Base-by-base conservation (phyloP, 2,329 filamentous ascomycete genomes). In the Hypoxylon rubiginosum region DNA sequence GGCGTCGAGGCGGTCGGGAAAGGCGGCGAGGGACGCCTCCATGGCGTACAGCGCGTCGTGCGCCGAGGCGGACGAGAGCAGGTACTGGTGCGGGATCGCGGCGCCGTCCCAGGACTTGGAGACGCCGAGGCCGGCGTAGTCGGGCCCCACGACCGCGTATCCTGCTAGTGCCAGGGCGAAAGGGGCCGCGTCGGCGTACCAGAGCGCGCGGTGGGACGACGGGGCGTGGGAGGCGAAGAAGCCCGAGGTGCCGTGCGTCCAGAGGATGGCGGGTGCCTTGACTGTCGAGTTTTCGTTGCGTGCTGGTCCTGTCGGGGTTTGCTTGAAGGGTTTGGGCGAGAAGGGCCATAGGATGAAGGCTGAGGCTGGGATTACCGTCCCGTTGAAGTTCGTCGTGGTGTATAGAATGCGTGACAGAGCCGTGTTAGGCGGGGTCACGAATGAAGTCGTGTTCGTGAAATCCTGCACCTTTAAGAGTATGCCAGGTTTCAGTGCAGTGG, bases 321-420 rank as follows among this genome's bases (percentile, higher is more conserved):
- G 36, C n/a, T 45, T 11, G 39, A 68, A 67, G 11, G 28, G 55
- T 24, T 62, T 54, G 13, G 66, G 51, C 24, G 41, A 53, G 55
- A 76, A 86, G 0, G 84, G 84, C 82, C 83, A 86, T 1, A 86
- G 79, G 11, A 86, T 74, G 70, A 79, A 85, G 1, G 79, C 84
- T 1, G 83, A 85, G 8, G 82, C 80, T 0, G 84, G 84, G 1
- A 86, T 72, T 0, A 77, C 62, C 0, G 79, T 80, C 2, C 82
- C 81, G 60, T 85, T 83, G 21, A 81, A 65, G n/a, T 78, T 80
- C 19, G 75, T 78, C 0, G 83, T 82, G 19, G 80, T 80, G 74
- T 84, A 87, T 2, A 85, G 66, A 65, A 87, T 79, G 13, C 84
- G 80, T 1, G 83, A 86, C 46, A 87, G 71, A 2, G 82, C 76